phyloP scores from a whole-genome alignment of 306 rosid species.

The Quercus dentata region DNA sequence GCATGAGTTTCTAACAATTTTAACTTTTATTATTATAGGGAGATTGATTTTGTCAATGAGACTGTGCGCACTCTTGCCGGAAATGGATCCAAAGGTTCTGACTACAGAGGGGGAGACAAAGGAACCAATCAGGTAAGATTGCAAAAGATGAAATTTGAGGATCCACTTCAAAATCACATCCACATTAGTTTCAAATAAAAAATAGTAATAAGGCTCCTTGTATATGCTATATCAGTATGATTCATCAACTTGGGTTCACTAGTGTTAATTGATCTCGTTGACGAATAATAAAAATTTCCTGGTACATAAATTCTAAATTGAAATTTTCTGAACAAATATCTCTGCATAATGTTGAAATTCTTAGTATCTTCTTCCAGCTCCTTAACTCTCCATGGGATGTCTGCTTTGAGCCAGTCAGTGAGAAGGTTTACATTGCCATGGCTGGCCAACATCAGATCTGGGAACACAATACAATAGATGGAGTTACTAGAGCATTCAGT shows the following conservation, averaged over 20 bases:
- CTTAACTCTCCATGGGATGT: constrained; percentile 99
- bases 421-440: constrained; percentile 86
- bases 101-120: constrained; percentile 75
- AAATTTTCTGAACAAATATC: background rate
- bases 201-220: background rate
- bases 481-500: constrained; percentile 66
- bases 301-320: background rate
- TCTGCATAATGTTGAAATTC: background rate
- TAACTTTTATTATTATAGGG: constrained; percentile 42
- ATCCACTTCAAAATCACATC: background rate
- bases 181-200: background rate
- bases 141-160: constrained; percentile 17
- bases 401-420: constrained; percentile 83
- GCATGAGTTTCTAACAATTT: background rate
- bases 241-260: background rate
- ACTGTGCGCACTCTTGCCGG: constrained; percentile 87
- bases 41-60: constrained; percentile 82
- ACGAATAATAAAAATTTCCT: background rate
- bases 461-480: constrained; percentile 68
- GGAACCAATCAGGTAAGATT: constrained; percentile 77
- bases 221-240: background rate
- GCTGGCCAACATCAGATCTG: constrained; percentile 98
- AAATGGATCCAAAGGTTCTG: constrained; percentile 95
- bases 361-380: constrained; percentile 50
- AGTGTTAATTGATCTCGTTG: background rate